phyloP scores from a whole-genome alignment of 306 rosid species.

The Prosopis cineraria region DNA sequence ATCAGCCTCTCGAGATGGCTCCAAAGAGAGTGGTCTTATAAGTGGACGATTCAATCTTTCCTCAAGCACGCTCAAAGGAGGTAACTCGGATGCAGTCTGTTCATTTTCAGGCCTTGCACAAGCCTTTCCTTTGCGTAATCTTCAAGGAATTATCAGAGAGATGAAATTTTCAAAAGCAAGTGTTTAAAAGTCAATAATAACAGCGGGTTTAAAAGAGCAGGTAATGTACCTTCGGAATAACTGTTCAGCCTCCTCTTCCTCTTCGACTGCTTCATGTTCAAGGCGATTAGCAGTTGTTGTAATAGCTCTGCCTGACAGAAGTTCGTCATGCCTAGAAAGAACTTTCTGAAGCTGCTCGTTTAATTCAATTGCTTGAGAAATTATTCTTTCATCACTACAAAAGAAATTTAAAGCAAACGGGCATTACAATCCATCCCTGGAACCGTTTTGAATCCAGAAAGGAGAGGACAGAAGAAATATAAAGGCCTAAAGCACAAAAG shows the following conservation, averaged over 20 bases:
- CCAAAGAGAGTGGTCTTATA: constrained; percentile 63
- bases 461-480: background rate
- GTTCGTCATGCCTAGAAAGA: constrained; percentile 76
- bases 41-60: constrained; percentile 80
- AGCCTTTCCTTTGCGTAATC: constrained; percentile 94
- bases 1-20: constrained; percentile 45
- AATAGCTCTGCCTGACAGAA: constrained; percentile 55
- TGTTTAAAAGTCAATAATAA: constrained; percentile 11
- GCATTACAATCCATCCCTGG: constrained; percentile 12
- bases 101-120: constrained; percentile 80
- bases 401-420: constrained; percentile 17
- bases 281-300: constrained; percentile 44
- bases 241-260: constrained; percentile 81
- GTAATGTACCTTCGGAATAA: constrained; percentile 68
- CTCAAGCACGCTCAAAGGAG: constrained; percentile 62
- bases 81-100: constrained; percentile 49
- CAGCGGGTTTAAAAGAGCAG: constrained; percentile 6
- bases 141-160: constrained; percentile 32
- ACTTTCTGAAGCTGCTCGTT: constrained; percentile 83
- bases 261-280: constrained; percentile 49
- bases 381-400: constrained; percentile 62
- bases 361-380: constrained; percentile 76
- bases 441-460: constrained; percentile 27
- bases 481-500: constrained; percentile 19
- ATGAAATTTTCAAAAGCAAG: constrained; percentile 25